Conservation (phyloP, 352 stramenopile genomes). For the Globisporangium spinosum region DNA sequence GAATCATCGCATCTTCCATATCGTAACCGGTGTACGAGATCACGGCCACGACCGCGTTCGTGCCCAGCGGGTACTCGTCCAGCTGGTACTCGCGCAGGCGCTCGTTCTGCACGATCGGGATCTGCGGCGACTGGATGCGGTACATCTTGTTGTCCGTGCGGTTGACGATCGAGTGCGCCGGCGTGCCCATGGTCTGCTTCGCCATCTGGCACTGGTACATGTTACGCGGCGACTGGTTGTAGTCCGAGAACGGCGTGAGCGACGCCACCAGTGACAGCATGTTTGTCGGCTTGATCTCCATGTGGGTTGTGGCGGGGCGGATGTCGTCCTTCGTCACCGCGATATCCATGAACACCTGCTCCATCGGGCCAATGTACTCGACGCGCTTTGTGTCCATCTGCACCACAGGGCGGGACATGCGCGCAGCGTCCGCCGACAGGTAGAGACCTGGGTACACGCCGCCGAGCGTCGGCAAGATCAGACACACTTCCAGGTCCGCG, state of each 20-base stretch:
- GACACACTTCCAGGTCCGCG: slow-evolving; percentile 73
- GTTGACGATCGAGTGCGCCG: slow-evolving; percentile 95
- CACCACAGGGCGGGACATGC: slow-evolving; percentile 92
- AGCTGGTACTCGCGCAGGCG: slow-evolving; percentile 96
- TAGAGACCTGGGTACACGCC: slow-evolving; percentile 97
- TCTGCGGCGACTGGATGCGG: slow-evolving; percentile 97
- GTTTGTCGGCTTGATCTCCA: slow-evolving; percentile 98
- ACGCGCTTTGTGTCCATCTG: slow-evolving; percentile 89
- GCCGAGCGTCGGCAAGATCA: slow-evolving; percentile 76
- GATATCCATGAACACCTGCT: slow-evolving; percentile 98
- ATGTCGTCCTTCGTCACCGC: slow-evolving; percentile 95
- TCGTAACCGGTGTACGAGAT: slow-evolving; percentile 98
- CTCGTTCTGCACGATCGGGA: slow-evolving; percentile 97
- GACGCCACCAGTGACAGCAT: slow-evolving; percentile 99
- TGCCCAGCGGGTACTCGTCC: slow-evolving; percentile 98
- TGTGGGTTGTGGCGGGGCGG: slow-evolving; percentile 95
- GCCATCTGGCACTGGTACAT: slow-evolving; percentile 99
- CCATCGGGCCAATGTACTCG: slow-evolving; percentile 98
- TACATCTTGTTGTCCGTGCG: slow-evolving; percentile 99
- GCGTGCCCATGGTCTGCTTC: slow-evolving; percentile 99
- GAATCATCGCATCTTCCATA: slow-evolving; percentile 99
- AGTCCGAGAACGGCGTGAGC: slow-evolving; percentile 98
- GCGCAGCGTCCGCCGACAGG: slow-evolving; percentile 94
- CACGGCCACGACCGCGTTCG: slow-evolving; percentile 99
- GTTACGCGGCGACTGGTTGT: slow-evolving; percentile 99